A percentile compares a stretch with the other conserved stretches of the same genome.
Conservation (phyloP, 2,329 filamentous ascomycete species). For the Alternaria hordeiaustralica region DNA sequence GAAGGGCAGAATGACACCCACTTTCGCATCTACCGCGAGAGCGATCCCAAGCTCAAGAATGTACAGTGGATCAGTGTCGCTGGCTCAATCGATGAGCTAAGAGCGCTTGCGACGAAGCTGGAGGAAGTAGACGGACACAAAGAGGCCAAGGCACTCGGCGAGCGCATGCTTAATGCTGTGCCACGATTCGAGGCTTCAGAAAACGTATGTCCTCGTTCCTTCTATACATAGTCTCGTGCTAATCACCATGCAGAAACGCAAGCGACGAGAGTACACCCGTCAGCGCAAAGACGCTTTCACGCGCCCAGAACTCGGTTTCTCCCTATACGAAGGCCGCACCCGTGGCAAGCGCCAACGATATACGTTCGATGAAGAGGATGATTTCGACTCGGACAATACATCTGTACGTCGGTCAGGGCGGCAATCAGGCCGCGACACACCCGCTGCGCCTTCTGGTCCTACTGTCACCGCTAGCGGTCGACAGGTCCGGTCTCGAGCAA, state of each 20-base stretch:
- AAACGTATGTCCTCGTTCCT: conserved; percentile 63
- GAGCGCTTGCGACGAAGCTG: conserved; percentile 75
- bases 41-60: conserved; percentile 76
- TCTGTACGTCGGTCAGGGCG: conserved; percentile 70
- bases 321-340: conserved; percentile 93
- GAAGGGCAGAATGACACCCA: conserved; percentile 93
- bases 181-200: conserved; percentile 93
- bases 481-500: conserved; percentile 72
- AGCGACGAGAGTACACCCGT: conserved; percentile 88
- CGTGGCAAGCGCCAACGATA: conserved; percentile 96
- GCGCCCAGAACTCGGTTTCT: conserved; percentile 86
- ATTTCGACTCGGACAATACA: conserved; percentile 70
- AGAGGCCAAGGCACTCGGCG: conserved; percentile 77
- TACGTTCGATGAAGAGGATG: conserved; percentile 91
- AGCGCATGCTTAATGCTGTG: conserved; percentile 78
- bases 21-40: conserved; percentile 93
- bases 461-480: conserved; percentile 83
- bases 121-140: conserved; percentile 78
- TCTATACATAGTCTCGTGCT: conserved; percentile 7
- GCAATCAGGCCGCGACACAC: conserved; percentile 75
- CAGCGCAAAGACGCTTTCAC: conserved; percentile 86
- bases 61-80: conserved; percentile 94
- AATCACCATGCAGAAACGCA: conserved; percentile 73
- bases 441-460: conserved; percentile 70
- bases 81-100: conserved; percentile 86